Evolutionary conservation across 768 basidiomycete species (phyloP), one percentile per base, ranked within the genome.

Genomic region (Mycena olivaceomarginata): DNA sequence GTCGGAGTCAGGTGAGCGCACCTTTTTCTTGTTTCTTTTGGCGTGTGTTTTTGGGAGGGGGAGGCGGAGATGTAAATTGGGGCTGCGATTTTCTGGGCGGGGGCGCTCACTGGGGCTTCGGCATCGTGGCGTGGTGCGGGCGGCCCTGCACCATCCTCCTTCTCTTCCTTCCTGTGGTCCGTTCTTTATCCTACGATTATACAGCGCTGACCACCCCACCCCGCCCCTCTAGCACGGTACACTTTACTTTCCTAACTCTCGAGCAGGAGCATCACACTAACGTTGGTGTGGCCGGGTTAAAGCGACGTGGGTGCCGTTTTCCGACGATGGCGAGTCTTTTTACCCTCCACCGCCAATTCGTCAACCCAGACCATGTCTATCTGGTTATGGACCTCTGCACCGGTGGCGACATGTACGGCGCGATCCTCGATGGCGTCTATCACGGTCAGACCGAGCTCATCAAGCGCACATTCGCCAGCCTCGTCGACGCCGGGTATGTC

Each of bases 221-320:
- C 84, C 3, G 18, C 46, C 40, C 70, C 31, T 45, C 10, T 37
- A 56, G n/a, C 53, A 20, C n/a, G 22, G 22, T 22, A 56, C 53
- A 20, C 22, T 3, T 3, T 20, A 9, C 12, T 5, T 51, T 7
- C 1, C n/a, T n/a, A n/a, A n/a, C n/a, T n/a, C n/a, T n/a, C n/a
- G n/a, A n/a, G n/a, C n/a, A n/a, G n/a, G n/a, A n/a, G n/a, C n/a
- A n/a, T n/a, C n/a, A n/a, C n/a, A n/a, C n/a, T n/a, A n/a, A n/a
- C n/a, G n/a, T n/a, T n/a, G n/a, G n/a, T n/a, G n/a, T n/a, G n/a
- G n/a, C n/a, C n/a, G n/a, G n/a, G n/a, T n/a, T n/a, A n/a, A n/a
- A 51, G 92, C 92, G 70, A 92, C 91, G 18, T 94, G 93, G 93
- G 90, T 88, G 5, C 93, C 93, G n/a, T 94, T 91, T 83, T 94